Conservation (phyloP, 164 flowering plant species). For the Paratinospora sagittata region DNA sequence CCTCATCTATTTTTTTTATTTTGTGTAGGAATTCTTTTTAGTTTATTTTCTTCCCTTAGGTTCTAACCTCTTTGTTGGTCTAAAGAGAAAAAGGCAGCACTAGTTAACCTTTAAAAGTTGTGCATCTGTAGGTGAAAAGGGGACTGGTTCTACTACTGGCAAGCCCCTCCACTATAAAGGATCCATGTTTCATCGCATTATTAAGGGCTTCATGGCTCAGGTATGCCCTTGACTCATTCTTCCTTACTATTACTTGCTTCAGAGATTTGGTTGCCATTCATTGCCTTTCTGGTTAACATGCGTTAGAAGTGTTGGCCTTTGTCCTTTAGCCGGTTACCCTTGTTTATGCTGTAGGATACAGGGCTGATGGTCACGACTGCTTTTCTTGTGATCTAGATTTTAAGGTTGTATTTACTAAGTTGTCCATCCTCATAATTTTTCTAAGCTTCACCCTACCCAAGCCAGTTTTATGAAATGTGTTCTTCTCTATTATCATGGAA, state of each 20-base stretch:
- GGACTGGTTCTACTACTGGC: slow-evolving; percentile 58
- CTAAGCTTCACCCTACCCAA: slow-evolving; percentile 28
- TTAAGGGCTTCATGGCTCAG: slow-evolving; percentile 83
- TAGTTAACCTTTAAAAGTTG: neutral
- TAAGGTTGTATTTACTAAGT: slow-evolving; percentile 80
- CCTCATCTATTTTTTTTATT: no score
- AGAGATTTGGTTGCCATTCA: slow-evolving; percentile 10
- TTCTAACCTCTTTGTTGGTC: no score
- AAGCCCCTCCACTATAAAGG: slow-evolving; percentile 88
- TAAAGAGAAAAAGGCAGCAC: neutral
- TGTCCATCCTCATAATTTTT: slow-evolving; percentile 42
- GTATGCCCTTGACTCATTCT: slow-evolving; percentile 36
- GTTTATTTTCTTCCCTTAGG: no score
- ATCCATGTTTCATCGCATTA: slow-evolving; percentile 74
- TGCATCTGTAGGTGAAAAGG: slow-evolving; percentile 68
- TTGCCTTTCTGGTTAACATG: slow-evolving; percentile 32
- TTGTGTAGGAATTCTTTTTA: no score
- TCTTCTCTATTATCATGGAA: slow-evolving; percentile 1
- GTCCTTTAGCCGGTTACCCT: slow-evolving; percentile 65
- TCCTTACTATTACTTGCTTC: neutral
- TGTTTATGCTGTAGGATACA: slow-evolving; percentile 93
- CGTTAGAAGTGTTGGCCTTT: slow-evolving; percentile 40
- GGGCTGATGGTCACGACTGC: slow-evolving; percentile 89
- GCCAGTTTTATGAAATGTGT: slow-evolving; percentile 13
- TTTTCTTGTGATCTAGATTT: slow-evolving; percentile 84